Evolutionary conservation across 768 basidiomycete species (phyloP), one percentile per base, ranked within the genome.

Genomic region (Tulasnella sp.): DNA sequence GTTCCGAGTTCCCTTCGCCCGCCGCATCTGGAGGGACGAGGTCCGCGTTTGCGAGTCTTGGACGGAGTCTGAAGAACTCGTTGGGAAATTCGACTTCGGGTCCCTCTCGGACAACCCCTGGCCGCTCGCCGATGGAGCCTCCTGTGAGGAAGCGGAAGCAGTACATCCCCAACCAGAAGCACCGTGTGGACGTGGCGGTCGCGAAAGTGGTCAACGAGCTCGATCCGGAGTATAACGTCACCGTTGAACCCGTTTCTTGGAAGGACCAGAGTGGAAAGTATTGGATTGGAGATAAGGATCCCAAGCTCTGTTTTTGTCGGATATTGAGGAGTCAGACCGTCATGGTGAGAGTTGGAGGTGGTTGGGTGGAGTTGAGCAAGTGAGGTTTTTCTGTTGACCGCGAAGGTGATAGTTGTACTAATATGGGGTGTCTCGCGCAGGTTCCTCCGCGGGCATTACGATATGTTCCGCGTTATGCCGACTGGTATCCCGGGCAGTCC

Each of bases 301-400:
- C 93, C 6, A 94, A 89, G 79, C 82, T 96, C 37, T 95, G 93
- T 79, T 96, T 94, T 79, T 94, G 94, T 79, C 86, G 95, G 34
- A 96, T 96, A 62, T 81, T 96, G 34, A 88, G 94, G 12, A 94
- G 91, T 1, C 91, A 94, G 77, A 94, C 91, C 0, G 94, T 96
- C 75, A 97, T 97, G 95, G 95, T 98, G 59, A 87, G 95, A 73
- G 93, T 97, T 16, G 95, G 95, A 34, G 95, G 95, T 40, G 95
- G 95, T 19, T 98, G 95, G 95, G 83, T 87, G 71, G 94, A 96
- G 79, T 81, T 98, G 68, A 93, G 92, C 22, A 94, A 89, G 94
- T 95, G 79, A 62, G 89, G n/a, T n/a, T n/a, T n/a, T n/a, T n/a
- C n/a, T n/a, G n/a, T n/a, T n/a, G n/a, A n/a, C n/a, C n/a, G n/a